Base-by-base conservation (phyloP, 257 asterid species). In the Orobanche coerulescens region DNA sequence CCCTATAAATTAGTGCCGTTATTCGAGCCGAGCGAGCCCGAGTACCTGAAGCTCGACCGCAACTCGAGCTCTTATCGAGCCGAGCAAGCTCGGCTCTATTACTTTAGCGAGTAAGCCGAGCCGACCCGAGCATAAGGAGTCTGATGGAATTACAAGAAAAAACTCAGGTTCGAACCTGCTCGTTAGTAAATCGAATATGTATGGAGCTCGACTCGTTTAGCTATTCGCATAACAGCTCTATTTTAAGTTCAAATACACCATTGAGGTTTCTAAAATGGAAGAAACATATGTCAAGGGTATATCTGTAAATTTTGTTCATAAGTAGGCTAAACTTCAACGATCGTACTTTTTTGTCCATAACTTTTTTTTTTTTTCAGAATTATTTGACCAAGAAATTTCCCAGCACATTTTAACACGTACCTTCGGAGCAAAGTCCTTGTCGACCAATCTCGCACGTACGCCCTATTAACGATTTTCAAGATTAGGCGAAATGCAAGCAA, bases 391-490 rank as follows among this genome's bases (percentile, higher is more conserved):
- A n/a, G n/a, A n/a, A n/a, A n/a, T n/a, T n/a, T n/a, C n/a, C n/a
- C n/a, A n/a, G n/a, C n/a, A 6, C 22, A 4, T 13, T 16, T 58
- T 13, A 4, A 55, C 26, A 54, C 63, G 23, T 79, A 92, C 98
- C 98, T 89, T 89, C 23, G 98, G 95, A 68, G 89, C 80, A 50
- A 93, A 93, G 79, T 93, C 97, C 80, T 86, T 93, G 67, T 93
- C 97, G 15, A 93, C 79, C 66, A 93, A 73, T 84, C 95, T 80
- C 36, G 97, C 95, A 26, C 97, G 97, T 44, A 89, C 86, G 18
- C 98, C 98, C 97, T 93, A 67, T 56, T 50, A 40, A 68, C 40
- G 54, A 40, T 48, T 51, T 59, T 31, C 18, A 30, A 48, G 24
- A 31, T n/a, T 50, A 22, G 8, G 15, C 16, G 8, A 13, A 31